Conservation (phyloP, 2,329 filamentous ascomycete species). For the Elsinoe perseae region DNA sequence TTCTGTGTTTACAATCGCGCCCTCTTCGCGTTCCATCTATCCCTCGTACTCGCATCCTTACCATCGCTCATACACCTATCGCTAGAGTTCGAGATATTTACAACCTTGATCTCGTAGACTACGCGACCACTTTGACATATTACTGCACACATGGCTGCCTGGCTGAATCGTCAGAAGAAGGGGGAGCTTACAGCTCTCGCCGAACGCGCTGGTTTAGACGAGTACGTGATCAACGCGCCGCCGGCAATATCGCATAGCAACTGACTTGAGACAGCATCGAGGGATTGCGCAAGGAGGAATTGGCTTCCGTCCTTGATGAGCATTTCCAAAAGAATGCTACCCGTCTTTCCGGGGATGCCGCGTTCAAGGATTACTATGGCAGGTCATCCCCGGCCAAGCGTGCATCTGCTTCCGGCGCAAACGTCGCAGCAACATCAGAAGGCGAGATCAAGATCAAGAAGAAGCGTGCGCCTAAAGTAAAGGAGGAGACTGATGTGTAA, state of each 20-base stretch:
- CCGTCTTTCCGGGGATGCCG: slow-evolving; percentile 55
- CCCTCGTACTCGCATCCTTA: background rate
- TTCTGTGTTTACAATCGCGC: slow-evolving; percentile 16
- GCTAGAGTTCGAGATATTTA: background rate
- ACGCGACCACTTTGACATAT: slow-evolving; percentile 38
- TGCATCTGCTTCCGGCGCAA: slow-evolving; percentile 20
- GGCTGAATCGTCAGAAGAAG: slow-evolving; percentile 77
- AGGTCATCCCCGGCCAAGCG: slow-evolving; percentile 49
- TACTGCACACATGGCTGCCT: slow-evolving; percentile 56
- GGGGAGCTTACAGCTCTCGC: slow-evolving; percentile 68
- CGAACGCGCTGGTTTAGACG: slow-evolving; percentile 58
- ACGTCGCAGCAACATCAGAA: slow-evolving; percentile 20
- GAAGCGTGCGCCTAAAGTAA: slow-evolving; percentile 28
- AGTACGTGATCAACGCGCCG: slow-evolving; percentile 50
- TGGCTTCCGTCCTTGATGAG: slow-evolving; percentile 67
- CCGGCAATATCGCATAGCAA: slow-evolving; percentile 1
- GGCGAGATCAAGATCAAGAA: slow-evolving; percentile 28
- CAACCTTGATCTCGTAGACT: slow-evolving; percentile 38
- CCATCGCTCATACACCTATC: background rate
- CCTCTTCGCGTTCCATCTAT: slow-evolving; percentile 6
- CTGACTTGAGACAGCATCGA: slow-evolving; percentile 14
- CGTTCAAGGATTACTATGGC: slow-evolving; percentile 69
- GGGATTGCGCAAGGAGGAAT: slow-evolving; percentile 55
- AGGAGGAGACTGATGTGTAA: slow-evolving; percentile 29
- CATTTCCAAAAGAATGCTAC: slow-evolving; percentile 62